A percentile compares a stretch with the other conserved stretches of the same genome.
Conservation (phyloP, 345 rosid genomes). For the Bruguiera gymnorhiza region DNA sequence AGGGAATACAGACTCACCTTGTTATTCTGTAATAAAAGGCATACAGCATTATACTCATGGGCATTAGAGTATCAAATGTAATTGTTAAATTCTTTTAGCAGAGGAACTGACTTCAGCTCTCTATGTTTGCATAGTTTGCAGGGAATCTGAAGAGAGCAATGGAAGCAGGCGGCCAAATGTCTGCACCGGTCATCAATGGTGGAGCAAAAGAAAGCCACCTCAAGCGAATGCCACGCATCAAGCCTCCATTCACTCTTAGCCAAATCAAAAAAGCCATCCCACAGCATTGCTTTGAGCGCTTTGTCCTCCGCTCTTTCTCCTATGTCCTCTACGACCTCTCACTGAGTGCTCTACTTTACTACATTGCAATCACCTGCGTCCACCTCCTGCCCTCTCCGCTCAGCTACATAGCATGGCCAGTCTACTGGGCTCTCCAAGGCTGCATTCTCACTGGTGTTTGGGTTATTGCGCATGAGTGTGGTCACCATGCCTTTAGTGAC, state of each 20-base stretch:
- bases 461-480: constrained; percentile 20
- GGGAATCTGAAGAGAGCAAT: not conserved
- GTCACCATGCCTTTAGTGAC: constrained; percentile 25
- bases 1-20: too few species aligned
- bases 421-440: constrained; percentile 20
- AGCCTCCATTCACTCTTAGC: constrained; percentile 23
- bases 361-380: constrained; percentile 11
- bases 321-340: constrained; percentile 9
- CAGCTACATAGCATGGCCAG: constrained; percentile 11
- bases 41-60: too few species aligned
- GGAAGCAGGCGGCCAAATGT: not conserved
- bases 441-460: constrained; percentile 22
- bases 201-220: not conserved
- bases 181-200: not conserved
- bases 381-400: constrained; percentile 4
- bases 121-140: not conserved
- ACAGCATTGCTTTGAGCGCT: constrained; percentile 13
- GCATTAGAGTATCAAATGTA: too few species aligned
- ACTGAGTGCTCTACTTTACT: not conserved
- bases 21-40: too few species aligned
- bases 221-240: constrained; percentile 5
- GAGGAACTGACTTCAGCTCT: not conserved
- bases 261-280: constrained; percentile 19
- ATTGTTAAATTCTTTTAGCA: too few species aligned
- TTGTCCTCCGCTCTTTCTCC: constrained; percentile 11